Evolutionary conservation across 2,329 filamentous ascomycete species (phyloP).

Genomic region (Trichocomaceae sp.): DNA sequence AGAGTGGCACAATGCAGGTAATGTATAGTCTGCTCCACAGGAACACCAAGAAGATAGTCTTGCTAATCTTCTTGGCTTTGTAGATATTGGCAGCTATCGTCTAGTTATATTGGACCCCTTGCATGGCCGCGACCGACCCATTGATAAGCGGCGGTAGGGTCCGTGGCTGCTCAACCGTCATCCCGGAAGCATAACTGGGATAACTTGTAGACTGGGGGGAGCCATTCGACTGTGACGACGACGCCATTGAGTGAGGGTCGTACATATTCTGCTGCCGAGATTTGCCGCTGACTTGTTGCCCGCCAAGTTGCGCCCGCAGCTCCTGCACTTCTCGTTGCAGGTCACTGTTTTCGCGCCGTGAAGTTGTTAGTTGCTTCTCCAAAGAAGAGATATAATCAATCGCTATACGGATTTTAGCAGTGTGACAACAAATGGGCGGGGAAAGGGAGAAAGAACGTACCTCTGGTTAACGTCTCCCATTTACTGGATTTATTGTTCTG

Average conservation of each 20-base stretch:
- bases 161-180: conserved; percentile 38
- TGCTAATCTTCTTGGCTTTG: not conserved
- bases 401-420: conserved; percentile 22
- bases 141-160: conserved; percentile 44
- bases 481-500: conserved; percentile 49
- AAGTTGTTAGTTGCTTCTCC: conserved; percentile 35
- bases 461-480: conserved; percentile 46
- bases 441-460: conserved; percentile 20
- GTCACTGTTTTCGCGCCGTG: conserved; percentile 33
- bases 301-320: conserved; percentile 34
- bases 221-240: conserved; percentile 27
- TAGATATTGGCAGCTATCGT: not conserved
- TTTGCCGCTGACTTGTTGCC: conserved; percentile 27
- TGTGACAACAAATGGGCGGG: not conserved
- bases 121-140: conserved; percentile 40
- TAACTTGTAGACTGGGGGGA: conserved; percentile 27
- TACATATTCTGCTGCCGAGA: conserved; percentile 28
- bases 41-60: not conserved
- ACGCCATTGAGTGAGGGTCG: conserved; percentile 31
- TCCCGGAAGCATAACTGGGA: conserved; percentile 24
- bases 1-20: not conserved
- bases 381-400: conserved; percentile 44
- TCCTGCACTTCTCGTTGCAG: conserved; percentile 33
- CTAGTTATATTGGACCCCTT: conserved; percentile 46
- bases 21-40: not conserved